Evolutionary conservation across 305 asterid species (phyloP), one percentile per base, ranked within the genome.

Genomic region (Fraxinus xanthoxyloides): DNA sequence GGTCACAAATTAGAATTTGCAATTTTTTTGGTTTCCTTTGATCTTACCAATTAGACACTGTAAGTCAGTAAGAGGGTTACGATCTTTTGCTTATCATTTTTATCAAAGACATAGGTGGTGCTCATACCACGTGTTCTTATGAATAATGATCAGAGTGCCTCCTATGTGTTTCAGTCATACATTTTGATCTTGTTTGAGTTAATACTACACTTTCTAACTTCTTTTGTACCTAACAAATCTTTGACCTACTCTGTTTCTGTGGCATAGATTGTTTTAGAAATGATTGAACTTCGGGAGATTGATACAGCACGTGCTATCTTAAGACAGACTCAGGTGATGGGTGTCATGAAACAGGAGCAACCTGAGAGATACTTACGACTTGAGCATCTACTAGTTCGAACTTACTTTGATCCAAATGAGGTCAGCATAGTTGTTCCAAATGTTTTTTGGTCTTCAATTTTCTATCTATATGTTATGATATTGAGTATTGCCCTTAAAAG

Each of bases 241-340:
- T 59, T 75, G 32, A 15, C 67, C 70, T 43, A 26, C 40, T 77
- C 23, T 1, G 15, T 82, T 81, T 72, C 76, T 30, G 82, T 10
- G 85, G 46, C 31, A 46, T 85, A 96, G 98, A 96, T 96, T 90
- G 99, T 96, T 81, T 80, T 96, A 72, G 98, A 96, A 89, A 96
- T 96, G 99, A 96, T 96, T 87, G 99, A 96, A 89, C 97, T 96
- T 82, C 93, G 99, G 84, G 99, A 96, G 93, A 91, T 92, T 88
- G 99, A 96, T 82, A 96, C 98, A 12, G 98, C 99, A 35, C 98
- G 99, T 77, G 96, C 98, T 85, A 93, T 96, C 87, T 84, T 96
- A 85, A 92, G 99, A 87, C 98, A 96, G 84, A 96, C 99, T 79
- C 98, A 94, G 82, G 99, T 92, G 80, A 96, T 96, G 98, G 98